Base-by-base conservation (phyloP, 75 land plant species). In the Isoetes taiwanensis region DNA sequence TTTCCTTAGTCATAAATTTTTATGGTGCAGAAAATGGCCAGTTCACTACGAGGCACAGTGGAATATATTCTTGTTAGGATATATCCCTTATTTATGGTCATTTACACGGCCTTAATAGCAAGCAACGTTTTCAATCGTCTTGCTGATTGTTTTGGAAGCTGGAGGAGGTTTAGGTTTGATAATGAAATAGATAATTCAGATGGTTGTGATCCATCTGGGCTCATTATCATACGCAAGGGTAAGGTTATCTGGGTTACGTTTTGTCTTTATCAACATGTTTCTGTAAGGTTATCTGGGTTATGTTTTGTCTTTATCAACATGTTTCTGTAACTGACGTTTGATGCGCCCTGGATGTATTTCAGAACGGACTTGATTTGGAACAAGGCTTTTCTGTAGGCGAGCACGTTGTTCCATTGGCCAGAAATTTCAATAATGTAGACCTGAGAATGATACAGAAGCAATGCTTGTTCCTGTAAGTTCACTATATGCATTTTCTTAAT, bases 171-270 rank as follows among this genome's bases (percentile, higher is more conserved):
- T 48, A 73, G 73, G 57, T 70, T 86, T 35, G 81, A 85, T 35
- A 67, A 63, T 41, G 99, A 94, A 33, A 72, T 52, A 30, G 90
- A 84, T 62, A 81, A 82, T 73, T 60, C 72, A 59, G 79, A 89
- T 82, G 99, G 96, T 2, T 85, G 83, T 72, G 89, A 94, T 74
- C 88, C 90, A 39, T 94, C 99, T 30, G 99, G 99, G 41, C 42
- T 85, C n/a, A 85, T 94, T 27, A 94, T 94, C 58, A 64, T 94
- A 30, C 85, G 94, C 19, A 94, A 89, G 80, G 99, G 98, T 83
- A 30, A 21, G 9, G 48, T 43, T 5, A 28, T 29, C 14, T 43
- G 50, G 50, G 17, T 24, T 21, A 24, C 8, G 26, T 20, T 32
- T 32, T 19, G 28, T 11, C 10, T 26, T 53, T 50, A 1, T 10